A percentile compares a stretch with the other conserved stretches of the same genome.
phyloP scores from a whole-genome alignment of 768 basidiomycete genomes.

The Xerocomus brunneocitrinus region DNA sequence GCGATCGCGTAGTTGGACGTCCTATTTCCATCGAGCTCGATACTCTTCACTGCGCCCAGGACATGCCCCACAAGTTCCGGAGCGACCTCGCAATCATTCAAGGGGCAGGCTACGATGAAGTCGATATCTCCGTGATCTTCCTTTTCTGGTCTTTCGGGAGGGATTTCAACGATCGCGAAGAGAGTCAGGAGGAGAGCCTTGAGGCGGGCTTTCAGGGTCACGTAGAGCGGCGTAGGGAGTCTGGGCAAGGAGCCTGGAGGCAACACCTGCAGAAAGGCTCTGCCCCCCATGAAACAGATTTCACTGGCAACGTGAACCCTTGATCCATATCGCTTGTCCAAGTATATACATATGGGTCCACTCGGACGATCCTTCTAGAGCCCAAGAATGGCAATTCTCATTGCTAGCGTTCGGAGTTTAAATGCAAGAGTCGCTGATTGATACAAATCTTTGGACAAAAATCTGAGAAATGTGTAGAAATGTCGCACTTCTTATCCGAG shows the following conservation, averaged over 20 bases:
- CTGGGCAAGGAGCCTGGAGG: conserved; percentile 52
- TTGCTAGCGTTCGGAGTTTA: background rate
- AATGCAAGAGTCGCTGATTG: background rate
- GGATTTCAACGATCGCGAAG: conserved; percentile 50
- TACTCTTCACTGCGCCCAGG: conserved; percentile 46
- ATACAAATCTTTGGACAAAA: background rate
- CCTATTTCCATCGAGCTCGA: conserved; percentile 46
- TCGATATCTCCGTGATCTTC: conserved; percentile 66
- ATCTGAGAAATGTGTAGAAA: too few species aligned
- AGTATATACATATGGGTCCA: background rate
- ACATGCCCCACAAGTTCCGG: conserved; percentile 35
- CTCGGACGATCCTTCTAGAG: conserved; percentile 13
- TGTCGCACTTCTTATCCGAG: too few species aligned
- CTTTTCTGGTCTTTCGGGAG: conserved; percentile 64
- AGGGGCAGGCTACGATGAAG: conserved; percentile 53
- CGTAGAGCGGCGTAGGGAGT: conserved; percentile 53
- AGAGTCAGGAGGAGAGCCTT: conserved; percentile 38
- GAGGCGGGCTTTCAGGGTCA: conserved; percentile 44
- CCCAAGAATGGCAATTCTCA: conserved; percentile 8
- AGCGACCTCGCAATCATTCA: conserved; percentile 22
- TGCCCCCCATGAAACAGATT: conserved; percentile 55
- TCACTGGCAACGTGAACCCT: background rate
- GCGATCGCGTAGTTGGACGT: conserved; percentile 64
- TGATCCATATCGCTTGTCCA: background rate
- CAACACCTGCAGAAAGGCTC: conserved; percentile 51